phyloP scores from a whole-genome alignment of 2,329 filamentous ascomycete genomes.

The Ploettnerulaceae sp. region DNA sequence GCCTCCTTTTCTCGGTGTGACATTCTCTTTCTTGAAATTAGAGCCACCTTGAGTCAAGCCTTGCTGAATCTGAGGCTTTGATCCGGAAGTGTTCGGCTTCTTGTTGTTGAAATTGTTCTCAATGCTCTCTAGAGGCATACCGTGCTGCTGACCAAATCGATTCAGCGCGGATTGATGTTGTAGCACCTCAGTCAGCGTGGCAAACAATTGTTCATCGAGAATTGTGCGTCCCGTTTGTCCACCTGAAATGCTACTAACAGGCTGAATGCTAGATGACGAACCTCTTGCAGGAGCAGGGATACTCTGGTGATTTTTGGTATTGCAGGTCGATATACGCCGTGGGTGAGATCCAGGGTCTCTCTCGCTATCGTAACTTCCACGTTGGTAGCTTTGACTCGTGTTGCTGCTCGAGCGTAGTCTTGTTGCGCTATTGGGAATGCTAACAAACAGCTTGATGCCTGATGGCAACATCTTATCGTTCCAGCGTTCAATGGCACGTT shows the following conservation, averaged over 20 bases:
- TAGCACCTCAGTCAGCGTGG: background rate
- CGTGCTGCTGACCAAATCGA: background rate
- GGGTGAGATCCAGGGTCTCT: conserved; percentile 9
- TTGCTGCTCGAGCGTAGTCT: conserved; percentile 3
- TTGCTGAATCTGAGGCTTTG: background rate
- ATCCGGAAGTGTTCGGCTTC: background rate
- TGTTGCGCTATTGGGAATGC: background rate
- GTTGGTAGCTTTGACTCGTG: conserved; percentile 1
- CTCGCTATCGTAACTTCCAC: background rate
- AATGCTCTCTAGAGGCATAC: background rate
- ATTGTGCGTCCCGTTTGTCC: background rate
- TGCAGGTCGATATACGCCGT: background rate
- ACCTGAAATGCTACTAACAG: background rate
- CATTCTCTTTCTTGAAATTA: background rate
- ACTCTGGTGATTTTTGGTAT: background rate
- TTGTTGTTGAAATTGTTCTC: background rate
- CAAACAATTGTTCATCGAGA: background rate
- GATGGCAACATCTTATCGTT: background rate
- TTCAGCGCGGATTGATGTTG: background rate
- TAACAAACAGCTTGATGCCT: background rate
- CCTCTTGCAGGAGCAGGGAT: background rate
- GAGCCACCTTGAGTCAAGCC: background rate
- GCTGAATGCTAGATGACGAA: background rate
- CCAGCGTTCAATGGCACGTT: conserved; percentile 12
- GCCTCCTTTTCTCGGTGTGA: background rate